Evolutionary conservation across 108 stramenopile genomes (phyloP), one percentile per base, ranked within the genome.

Genomic region (Chaetoceros tenuissimus): DNA sequence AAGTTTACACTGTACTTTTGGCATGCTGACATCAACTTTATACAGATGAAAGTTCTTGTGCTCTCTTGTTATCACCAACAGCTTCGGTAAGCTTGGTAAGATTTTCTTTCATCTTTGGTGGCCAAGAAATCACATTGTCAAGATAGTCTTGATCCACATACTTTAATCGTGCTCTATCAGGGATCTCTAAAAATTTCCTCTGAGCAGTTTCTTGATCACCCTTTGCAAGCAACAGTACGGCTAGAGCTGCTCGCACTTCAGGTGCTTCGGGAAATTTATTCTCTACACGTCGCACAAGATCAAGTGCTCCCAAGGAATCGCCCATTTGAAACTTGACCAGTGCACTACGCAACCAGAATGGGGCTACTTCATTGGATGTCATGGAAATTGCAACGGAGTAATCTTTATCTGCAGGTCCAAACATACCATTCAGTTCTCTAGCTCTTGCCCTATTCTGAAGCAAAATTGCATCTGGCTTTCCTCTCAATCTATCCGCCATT

Each of bases 181-280:
- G 84, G 46, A 89, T 89, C 59, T 89, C 84, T 48, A 89, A 53
- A 62, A 66, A 89, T 67, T 85, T 89, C 24, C 70, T 78, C 56
- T 79, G 74, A 25, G 82, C 88, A n/a, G 67, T 70, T 51, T 82
- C 72, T 48, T 75, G 75, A 20, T 82, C 80, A 21, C 80, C 82
- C 51, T 78, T 77, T 3, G 54, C 79, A 34, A 64, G 66, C 67
- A 90, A 57, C 20, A 87, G 75, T 27, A 68, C 66, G 2, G 85
- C 85, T 50, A 77, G 83, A 8, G 89, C 89, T 0, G 89, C 85
- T 48, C 82, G 50, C 25, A 90, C 89, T 57, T 90, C 89, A 1
- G 83, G 89, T 43, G 89, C 85, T 31, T 86, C 82, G n/a, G 89
- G 85, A 51, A 90, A 86, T n/a, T 82, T 75, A 74, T 85, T 87